Conservation (phyloP, 345 rosid genomes). For the Eucalyptus tenuipes region DNA sequence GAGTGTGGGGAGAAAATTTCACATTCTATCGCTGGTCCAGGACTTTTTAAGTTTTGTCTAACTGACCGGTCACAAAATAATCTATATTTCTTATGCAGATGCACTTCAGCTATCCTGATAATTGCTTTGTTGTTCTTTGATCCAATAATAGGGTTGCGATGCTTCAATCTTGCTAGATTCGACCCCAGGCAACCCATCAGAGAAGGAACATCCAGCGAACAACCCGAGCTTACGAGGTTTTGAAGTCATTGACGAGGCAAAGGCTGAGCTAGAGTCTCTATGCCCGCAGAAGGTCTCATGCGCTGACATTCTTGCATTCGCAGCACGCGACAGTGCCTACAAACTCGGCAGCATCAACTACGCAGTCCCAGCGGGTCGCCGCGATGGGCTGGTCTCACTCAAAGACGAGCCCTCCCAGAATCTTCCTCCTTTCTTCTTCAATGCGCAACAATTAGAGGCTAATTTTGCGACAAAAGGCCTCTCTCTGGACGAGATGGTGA, state of each 20-base stretch:
- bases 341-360: not conserved
- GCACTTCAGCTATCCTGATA: not conserved
- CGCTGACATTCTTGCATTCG: not conserved
- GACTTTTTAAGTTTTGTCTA: not conserved
- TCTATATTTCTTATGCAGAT: not conserved
- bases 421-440: slow-evolving; percentile 1
- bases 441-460: not conserved
- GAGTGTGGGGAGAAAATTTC: not conserved
- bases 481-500: slow-evolving; percentile 9
- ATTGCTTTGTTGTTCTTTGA: not conserved
- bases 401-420: not conserved
- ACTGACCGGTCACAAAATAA: not conserved
- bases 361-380: slow-evolving; percentile 3
- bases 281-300: not conserved
- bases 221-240: slow-evolving; percentile 3
- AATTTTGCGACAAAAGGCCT: slow-evolving; percentile 3
- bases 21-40: not conserved
- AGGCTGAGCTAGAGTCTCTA: not conserved
- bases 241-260: slow-evolving; percentile 1
- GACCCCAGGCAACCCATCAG: not conserved
- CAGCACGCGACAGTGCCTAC: slow-evolving; percentile 1
- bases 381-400: not conserved
- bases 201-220: slow-evolving; percentile 1
- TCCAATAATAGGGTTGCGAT: slow-evolving; percentile 8
- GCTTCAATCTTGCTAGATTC: slow-evolving; percentile 5